A percentile compares a stretch with the other conserved stretches of the same genome.
Evolutionary conservation across 495 filamentous ascomycete genomes (phyloP).

Genomic region (Tricharina praecox): DNA sequence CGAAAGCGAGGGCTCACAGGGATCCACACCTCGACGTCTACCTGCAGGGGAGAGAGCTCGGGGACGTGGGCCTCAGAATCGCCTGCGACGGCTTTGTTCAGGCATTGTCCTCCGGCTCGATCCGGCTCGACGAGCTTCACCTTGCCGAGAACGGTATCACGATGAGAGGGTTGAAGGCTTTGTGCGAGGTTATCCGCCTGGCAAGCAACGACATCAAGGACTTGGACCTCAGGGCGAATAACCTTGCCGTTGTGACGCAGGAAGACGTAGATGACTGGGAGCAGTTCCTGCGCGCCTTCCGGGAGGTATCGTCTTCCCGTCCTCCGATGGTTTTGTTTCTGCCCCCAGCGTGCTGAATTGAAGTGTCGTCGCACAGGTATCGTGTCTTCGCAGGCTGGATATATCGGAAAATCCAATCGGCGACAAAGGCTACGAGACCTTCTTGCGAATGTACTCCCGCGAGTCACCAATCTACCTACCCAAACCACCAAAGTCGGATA

Average conservation of each 20-base stretch:
- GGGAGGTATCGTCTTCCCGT: conserved; percentile 13
- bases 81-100: conserved; percentile 17
- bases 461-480: conserved; percentile 17
- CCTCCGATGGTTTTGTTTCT: too few species aligned
- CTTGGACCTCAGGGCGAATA: conserved; percentile 16
- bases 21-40: conserved; percentile 20
- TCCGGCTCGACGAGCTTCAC: conserved; percentile 22
- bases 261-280: conserved; percentile 19
- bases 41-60: conserved; percentile 22
- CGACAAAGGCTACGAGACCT: conserved; percentile 20
- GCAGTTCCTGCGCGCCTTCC: conserved; percentile 13
- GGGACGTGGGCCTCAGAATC: conserved; percentile 18
- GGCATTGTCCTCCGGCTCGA: conserved; percentile 14
- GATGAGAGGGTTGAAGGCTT: conserved; percentile 9
- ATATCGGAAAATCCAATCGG: conserved; percentile 22
- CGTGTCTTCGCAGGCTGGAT: conserved; percentile 17
- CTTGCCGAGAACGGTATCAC: conserved; percentile 19
- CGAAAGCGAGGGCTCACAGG: conserved; percentile 7
- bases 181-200: conserved; percentile 13
- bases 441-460: conserved; percentile 16
- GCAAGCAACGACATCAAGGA: conserved; percentile 19
- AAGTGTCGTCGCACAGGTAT: conserved; percentile 11
- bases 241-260: conserved; percentile 13
- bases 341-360: background rate
- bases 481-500: conserved; percentile 9